phyloP scores from a whole-genome alignment of 1,284 basidiomycete species.

The Irpex lacteus region DNA sequence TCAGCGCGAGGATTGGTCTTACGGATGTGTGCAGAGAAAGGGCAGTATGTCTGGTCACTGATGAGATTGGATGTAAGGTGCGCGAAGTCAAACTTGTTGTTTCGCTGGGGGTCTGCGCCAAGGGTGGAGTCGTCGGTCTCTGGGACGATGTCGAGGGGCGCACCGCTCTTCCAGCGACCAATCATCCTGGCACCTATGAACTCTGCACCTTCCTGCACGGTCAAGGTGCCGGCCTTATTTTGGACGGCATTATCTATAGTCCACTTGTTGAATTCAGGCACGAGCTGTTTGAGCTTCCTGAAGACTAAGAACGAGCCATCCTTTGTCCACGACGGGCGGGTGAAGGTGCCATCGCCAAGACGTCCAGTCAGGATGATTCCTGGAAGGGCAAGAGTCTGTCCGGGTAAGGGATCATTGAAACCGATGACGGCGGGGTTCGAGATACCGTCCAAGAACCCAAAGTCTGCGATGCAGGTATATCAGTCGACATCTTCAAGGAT shows the following conservation, averaged over 20 bases:
- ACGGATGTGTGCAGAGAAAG: conserved; percentile 54
- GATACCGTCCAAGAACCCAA: conserved; percentile 41
- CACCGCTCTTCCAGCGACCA: conserved; percentile 60
- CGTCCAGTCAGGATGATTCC: conserved; percentile 35
- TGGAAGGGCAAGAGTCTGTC: conserved; percentile 29
- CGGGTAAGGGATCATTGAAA: conserved; percentile 32
- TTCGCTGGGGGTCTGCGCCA: conserved; percentile 11
- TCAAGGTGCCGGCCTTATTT: conserved; percentile 33
- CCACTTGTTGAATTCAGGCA: conserved; percentile 55
- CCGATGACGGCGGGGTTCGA: conserved; percentile 36
- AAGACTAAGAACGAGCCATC: conserved; percentile 56
- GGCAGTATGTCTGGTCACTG: conserved; percentile 37
- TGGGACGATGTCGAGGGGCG: conserved; percentile 22
- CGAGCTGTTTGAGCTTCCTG: conserved; percentile 52
- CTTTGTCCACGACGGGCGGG: conserved; percentile 43
- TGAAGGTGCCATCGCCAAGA: conserved; percentile 12
- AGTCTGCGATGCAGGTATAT: conserved; percentile 13
- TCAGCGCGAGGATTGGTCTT: conserved; percentile 55
- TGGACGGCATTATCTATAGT: conserved; percentile 39
- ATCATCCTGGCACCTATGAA: conserved; percentile 52
- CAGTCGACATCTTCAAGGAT: no score
- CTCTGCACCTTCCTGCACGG: conserved; percentile 40
- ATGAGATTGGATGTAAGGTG: background rate
- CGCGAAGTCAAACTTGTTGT: conserved; percentile 32
- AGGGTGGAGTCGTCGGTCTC: conserved; percentile 8